Evolutionary conservation across 2,329 filamentous ascomycete genomes (phyloP).

Genomic region (Colletotrichum spaethianum): DNA sequence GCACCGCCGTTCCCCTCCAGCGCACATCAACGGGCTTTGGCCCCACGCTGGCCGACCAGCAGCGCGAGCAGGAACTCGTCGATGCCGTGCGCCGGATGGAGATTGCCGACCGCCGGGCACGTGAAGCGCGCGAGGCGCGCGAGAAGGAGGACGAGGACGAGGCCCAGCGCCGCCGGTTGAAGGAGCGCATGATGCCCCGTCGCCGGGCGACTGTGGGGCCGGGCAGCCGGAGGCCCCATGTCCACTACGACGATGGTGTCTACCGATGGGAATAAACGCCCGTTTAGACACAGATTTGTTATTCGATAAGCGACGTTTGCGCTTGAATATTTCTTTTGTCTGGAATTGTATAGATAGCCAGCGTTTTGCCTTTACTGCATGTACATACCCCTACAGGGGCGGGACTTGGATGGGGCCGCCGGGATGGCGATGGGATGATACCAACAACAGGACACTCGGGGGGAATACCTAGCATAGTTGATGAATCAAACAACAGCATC

Average conservation of each 20-base stretch:
- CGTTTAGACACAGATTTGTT: neutral
- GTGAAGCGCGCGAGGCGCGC: conserved; percentile 52
- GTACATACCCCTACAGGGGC: conserved; percentile 6
- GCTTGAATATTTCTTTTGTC: neutral
- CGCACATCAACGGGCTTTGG: conserved; percentile 37
- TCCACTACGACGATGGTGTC: conserved; percentile 55
- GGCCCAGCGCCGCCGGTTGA: conserved; percentile 56
- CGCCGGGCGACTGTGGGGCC: conserved; percentile 55
- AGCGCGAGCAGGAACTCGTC: conserved; percentile 52
- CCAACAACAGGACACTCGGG: neutral
- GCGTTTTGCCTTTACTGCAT: conserved; percentile 21
- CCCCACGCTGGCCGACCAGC: conserved; percentile 19
- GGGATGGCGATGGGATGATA: conserved; percentile 24
- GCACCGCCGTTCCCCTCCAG: conserved; percentile 49
- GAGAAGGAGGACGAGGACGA: conserved; percentile 54
- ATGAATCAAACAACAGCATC: conserved; percentile 7
- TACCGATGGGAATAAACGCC: conserved; percentile 57
- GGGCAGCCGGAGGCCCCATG: conserved; percentile 52
- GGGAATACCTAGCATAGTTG: conserved; percentile 9
- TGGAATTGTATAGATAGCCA: conserved; percentile 24
- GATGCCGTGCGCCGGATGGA: conserved; percentile 51
- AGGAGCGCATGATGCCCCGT: conserved; percentile 57
- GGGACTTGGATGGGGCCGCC: neutral
- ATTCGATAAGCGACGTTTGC: conserved; percentile 1
- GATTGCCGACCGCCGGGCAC: conserved; percentile 48